Evolutionary conservation across 192 early-diverging fungal species (phyloP), one percentile per base, ranked within the genome.

Genomic region (Dissophora ornata): DNA sequence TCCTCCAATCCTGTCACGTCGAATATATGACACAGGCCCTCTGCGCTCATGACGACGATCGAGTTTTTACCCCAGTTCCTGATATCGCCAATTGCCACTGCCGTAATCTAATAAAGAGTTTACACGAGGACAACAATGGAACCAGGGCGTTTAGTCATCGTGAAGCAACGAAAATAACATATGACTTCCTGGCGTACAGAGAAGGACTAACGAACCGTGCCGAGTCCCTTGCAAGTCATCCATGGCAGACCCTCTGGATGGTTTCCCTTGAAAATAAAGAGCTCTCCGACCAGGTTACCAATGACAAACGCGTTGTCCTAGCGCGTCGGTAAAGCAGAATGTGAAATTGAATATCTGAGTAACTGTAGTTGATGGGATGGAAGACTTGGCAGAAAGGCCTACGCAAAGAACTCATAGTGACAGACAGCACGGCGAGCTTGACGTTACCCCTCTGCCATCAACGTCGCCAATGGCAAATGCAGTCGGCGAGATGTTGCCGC

Each of bases 101-200:
- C 85, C 24, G 86, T 88, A 54, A 88, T 88, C 86, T 87, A 62
- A n/a, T n/a, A n/a, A n/a, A n/a, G n/a, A n/a, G n/a, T n/a, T n/a
- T n/a, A n/a, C n/a, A n/a, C n/a, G n/a, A n/a, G n/a, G n/a, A n/a
- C n/a, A n/a, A n/a, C n/a, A n/a, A n/a, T n/a, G n/a, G n/a, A n/a
- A n/a, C n/a, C n/a, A n/a, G n/a, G n/a, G n/a, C n/a, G n/a, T n/a
- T n/a, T n/a, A n/a, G n/a, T n/a, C n/a, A n/a, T n/a, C n/a, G n/a
- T n/a, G n/a, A n/a, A n/a, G n/a, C n/a, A n/a, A n/a, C n/a, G n/a
- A n/a, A n/a, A n/a, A n/a, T n/a, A n/a, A 25, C n/a, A 30, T 29
- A 40, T 25, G 22, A 18, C 32, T 45, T 34, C 25, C 5, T 26
- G 36, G 7, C 36, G 13, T n/a, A 7, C 52, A 19, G 32, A n/a